Evolutionary conservation across 2,329 filamentous ascomycete genomes (phyloP).

Genomic region (Calonectria pseudoreteaudii): DNA sequence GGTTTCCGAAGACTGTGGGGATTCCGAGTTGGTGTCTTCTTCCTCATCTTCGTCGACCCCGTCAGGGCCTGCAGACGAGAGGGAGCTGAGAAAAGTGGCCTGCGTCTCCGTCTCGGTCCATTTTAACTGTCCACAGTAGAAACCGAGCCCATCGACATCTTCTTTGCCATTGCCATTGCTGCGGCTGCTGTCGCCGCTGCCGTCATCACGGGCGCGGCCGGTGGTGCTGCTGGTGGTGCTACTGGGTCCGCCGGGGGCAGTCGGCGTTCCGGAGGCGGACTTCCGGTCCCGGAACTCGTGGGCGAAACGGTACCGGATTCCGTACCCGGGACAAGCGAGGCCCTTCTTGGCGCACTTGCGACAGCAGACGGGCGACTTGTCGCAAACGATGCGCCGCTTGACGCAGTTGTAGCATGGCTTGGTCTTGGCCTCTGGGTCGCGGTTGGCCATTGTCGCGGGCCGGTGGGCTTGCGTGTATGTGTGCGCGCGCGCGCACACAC

Average conservation of each 20-base stretch:
- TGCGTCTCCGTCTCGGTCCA: slow-evolving; percentile 11
- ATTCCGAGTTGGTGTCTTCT: slow-evolving; percentile 10
- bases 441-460: not conserved
- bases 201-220: not conserved
- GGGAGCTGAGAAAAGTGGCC: not conserved
- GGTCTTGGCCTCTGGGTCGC: not conserved
- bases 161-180: not conserved
- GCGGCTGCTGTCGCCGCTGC: not conserved
- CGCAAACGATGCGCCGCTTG: slow-evolving; percentile 28
- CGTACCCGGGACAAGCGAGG: slow-evolving; percentile 23
- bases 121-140: slow-evolving; percentile 16
- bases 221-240: not conserved
- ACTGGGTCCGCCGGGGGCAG: not conserved
- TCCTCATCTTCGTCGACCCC: not conserved
- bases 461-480: not conserved
- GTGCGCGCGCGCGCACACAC: too few relatives aligned
- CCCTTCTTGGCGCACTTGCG: slow-evolving; percentile 27
- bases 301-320: slow-evolving; percentile 27
- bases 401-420: slow-evolving; percentile 30
- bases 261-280: not conserved
- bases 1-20: slow-evolving; percentile 20
- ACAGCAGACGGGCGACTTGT: slow-evolving; percentile 22
- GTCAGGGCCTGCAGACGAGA: not conserved
- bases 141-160: not conserved
- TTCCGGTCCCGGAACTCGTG: slow-evolving; percentile 20